Conservation (phyloP, 75 land plant species). For the Sequoia sempervirens region DNA sequence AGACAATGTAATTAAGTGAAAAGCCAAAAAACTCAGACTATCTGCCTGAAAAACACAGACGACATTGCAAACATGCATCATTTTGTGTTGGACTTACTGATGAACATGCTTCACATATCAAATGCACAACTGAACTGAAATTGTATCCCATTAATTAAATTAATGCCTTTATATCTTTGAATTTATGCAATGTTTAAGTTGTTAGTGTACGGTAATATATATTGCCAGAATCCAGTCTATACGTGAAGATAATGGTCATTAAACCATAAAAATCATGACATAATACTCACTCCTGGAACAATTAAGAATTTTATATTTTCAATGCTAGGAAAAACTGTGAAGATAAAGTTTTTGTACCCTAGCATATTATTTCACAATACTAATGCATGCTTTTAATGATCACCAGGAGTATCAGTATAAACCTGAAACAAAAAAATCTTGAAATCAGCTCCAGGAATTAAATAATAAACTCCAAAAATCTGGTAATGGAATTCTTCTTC, state of each 20-base stretch:
- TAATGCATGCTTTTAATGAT: neutral
- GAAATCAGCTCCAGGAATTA: neutral
- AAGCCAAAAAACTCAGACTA: neutral
- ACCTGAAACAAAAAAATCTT: neutral
- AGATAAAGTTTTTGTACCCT: neutral
- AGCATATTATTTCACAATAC: neutral
- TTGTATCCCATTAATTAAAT: neutral
- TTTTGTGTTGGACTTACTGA: neutral
- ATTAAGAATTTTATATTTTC: neutral
- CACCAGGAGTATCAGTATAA: neutral
- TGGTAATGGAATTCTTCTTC: neutral
- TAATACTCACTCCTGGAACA: neutral
- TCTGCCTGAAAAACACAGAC: too few species aligned
- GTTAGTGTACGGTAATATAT: neutral
- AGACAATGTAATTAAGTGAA: neutral
- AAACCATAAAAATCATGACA: neutral
- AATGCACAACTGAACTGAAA: neutral
- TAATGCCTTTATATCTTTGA: neutral
- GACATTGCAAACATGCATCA: too few species aligned
- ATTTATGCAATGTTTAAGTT: too few species aligned
- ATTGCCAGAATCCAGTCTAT: neutral
- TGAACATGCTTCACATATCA: neutral
- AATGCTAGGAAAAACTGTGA: neutral
- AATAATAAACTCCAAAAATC: neutral
- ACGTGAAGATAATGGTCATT: neutral